These are phyloP conservation scores for Pseudozyma tsukubaensis DNA, from an alignment of 1,284 basidiomycete species.

Conservation along the genomic window DNA sequence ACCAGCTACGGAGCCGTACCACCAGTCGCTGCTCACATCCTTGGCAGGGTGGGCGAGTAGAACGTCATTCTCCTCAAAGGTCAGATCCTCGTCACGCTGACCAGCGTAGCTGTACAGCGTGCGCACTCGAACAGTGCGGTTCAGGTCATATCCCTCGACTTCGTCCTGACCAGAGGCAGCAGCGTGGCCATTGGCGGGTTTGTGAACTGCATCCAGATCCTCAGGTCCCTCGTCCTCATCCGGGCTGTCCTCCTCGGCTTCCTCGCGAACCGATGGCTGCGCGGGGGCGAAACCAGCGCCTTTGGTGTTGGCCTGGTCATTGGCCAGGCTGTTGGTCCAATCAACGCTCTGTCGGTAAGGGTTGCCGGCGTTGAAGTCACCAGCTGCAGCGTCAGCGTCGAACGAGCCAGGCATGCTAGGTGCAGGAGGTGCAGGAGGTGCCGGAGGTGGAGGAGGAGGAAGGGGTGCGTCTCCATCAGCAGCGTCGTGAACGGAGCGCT, in stretches of 20 bases:
- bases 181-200: conserved; percentile 25
- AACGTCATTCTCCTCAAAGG: conserved; percentile 84
- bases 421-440: conserved; percentile 40
- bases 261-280: conserved; percentile 74
- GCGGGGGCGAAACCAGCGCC: conserved; percentile 69
- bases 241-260: conserved; percentile 73
- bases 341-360: conserved; percentile 84
- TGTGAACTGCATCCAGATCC: conserved; percentile 27
- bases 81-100: conserved; percentile 85
- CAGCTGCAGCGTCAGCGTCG: conserved; percentile 58
- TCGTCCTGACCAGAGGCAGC: conserved; percentile 24
- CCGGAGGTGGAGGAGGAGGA: conserved; percentile 68
- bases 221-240: conserved; percentile 54
- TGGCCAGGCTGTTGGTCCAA: conserved; percentile 90
- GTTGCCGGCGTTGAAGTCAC: conserved; percentile 67
- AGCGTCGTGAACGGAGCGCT: conserved; percentile 15
- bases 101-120: conserved; percentile 77
- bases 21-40: conserved; percentile 75
- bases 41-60: conserved; percentile 70
- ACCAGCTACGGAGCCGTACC: conserved; percentile 82
- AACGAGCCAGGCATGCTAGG: conserved; percentile 49
- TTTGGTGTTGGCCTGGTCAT: conserved; percentile 73
- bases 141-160: conserved; percentile 81
- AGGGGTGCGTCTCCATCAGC: conserved; percentile 24
- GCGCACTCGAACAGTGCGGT: conserved; percentile 75